phyloP scores from a whole-genome alignment of 1,284 basidiomycete genomes.

The Inonotus hispidus region DNA sequence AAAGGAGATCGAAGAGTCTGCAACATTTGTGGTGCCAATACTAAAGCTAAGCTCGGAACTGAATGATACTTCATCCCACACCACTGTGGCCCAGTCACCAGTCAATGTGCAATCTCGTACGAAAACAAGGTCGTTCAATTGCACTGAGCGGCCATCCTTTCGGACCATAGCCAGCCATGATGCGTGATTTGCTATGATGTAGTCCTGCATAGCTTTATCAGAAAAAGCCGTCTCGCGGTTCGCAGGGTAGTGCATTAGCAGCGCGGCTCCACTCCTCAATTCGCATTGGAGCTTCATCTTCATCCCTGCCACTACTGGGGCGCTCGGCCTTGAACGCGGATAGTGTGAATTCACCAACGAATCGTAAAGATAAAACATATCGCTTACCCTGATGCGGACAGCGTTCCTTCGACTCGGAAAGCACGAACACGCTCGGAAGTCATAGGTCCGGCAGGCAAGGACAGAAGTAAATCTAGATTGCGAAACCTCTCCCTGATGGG shows the following conservation, averaged over 20 bases:
- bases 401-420: background rate
- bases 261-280: background rate
- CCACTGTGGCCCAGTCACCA: slow-evolving; percentile 1
- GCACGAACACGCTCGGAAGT: background rate
- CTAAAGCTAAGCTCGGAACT: background rate
- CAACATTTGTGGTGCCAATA: background rate
- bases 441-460: background rate
- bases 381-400: background rate
- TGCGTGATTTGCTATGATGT: background rate
- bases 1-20: background rate
- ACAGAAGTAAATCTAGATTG: too few species aligned
- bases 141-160: background rate
- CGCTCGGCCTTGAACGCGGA: background rate
- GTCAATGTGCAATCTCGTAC: slow-evolving; percentile 9
- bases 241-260: background rate
- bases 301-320: background rate
- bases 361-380: background rate
- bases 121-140: slow-evolving; percentile 9
- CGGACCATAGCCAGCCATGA: slow-evolving; percentile 3
- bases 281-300: background rate
- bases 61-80: background rate
- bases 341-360: background rate
- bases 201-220: background rate
- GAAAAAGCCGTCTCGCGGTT: background rate
- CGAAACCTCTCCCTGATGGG: background rate